Evolutionary conservation across 495 filamentous ascomycete species (phyloP), one percentile per base, ranked within the genome.

Genomic region (Podospora bellae-mahoneyi): DNA sequence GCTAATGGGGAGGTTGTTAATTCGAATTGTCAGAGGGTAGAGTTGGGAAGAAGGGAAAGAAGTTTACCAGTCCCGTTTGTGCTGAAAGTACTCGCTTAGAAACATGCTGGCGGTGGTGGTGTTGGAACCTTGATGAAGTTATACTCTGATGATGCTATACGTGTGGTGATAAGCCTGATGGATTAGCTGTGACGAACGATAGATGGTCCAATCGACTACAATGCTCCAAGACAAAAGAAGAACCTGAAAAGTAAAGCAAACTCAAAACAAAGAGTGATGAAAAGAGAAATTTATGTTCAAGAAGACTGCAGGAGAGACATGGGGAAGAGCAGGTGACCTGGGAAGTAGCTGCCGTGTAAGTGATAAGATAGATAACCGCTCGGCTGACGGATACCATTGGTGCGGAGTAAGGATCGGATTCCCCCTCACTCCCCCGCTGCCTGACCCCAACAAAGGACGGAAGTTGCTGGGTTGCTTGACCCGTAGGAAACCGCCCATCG

Each of bases 71-170:
- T 88, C 84, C 56, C 81, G 84, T 48, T 80, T 79, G 73, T 90
- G 88, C 66, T 84, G 80, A 58, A 88, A 76, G 70, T 89, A 89
- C 69, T 86, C 84, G n/a, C 86, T 71, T 44, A 86, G 76, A 73
- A 83, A 85, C 65, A 84, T 80, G 77, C 82, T 87, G 4, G 28
- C 66, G 1, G 9, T 60, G 48, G 19, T 32, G 30, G 30, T 32
- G 30, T 32, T 6, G 30, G 30, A 7, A 7, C 30, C 4, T 32
- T 32, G 30, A 7, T 32, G 30, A 32, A 32, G 30, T 32, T 32
- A 7, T 32, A 32, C 7, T 32, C 4, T 32, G 30, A 32, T 60
- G 54, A 30, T 53, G n/a, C 34, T 20, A 5, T 48, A 48, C 39
- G 13, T 48, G 13, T 32, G 3, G 7, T 32, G 7, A 32, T 32